These are phyloP conservation scores for Elsinoe perseae DNA, from an alignment of 2,329 filamentous ascomycete species.

Conservation along the genomic window DNA sequence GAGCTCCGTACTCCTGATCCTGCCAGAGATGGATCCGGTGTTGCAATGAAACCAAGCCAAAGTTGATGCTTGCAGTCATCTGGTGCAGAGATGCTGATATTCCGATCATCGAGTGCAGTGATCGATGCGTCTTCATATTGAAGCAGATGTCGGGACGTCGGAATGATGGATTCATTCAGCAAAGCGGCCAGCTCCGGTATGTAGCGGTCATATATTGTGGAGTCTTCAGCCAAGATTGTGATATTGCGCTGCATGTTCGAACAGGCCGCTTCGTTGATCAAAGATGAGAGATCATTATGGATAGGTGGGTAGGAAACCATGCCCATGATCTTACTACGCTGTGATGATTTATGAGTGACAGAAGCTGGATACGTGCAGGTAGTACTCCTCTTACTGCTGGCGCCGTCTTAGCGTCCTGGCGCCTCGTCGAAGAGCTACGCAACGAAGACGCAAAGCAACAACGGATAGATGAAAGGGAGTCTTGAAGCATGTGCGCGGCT, in stretches of 20 bases:
- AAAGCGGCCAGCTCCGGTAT: background rate
- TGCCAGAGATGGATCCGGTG: background rate
- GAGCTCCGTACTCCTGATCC: background rate
- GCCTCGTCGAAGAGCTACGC: background rate
- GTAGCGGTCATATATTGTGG: background rate
- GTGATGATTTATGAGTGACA: background rate
- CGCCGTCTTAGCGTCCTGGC: background rate
- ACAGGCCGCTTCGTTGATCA: background rate
- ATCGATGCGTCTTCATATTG: background rate
- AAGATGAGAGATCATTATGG: too few species aligned
- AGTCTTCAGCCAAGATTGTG: background rate
- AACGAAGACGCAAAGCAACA: background rate
- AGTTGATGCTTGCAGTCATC: background rate
- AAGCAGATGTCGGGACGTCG: background rate
- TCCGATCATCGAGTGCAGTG: background rate
- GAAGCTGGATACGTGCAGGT: background rate
- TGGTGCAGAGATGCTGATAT: background rate
- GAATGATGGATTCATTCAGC: background rate
- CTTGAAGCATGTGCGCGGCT: background rate
- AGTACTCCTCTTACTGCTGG: background rate
- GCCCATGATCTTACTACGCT: background rate
- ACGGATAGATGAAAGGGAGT: background rate
- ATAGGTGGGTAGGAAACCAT: too few species aligned
- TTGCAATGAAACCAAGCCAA: background rate
- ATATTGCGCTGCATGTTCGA: background rate